phyloP scores from a whole-genome alignment of 352 stramenopile species.

The Sclerospora graminicola region DNA sequence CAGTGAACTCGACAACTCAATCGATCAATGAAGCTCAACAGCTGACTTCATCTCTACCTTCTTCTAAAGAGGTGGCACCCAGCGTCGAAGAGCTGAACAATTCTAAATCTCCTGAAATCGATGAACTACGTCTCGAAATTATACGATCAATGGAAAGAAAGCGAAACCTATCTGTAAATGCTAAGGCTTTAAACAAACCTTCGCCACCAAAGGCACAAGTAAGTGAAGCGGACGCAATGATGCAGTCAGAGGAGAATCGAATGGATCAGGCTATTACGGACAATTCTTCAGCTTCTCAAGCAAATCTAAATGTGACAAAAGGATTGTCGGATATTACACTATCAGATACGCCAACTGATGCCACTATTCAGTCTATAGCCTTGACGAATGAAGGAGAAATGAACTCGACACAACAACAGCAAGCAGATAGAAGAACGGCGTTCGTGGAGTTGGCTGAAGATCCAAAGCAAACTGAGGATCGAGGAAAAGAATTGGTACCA shows the following conservation, averaged over 20 bases:
- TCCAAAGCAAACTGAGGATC: slow-evolving; percentile 1
- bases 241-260: neutral
- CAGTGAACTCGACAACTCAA: neutral
- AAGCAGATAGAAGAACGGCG: slow-evolving; percentile 2
- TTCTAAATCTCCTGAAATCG: slow-evolving; percentile 18
- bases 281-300: neutral
- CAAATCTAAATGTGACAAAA: neutral
- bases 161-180: slow-evolving; percentile 11
- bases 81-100: slow-evolving; percentile 3
- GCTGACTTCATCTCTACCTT: slow-evolving; percentile 1
- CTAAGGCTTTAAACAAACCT: slow-evolving; percentile 1
- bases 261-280: neutral
- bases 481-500: neutral
- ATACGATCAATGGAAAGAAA: slow-evolving; percentile 37
- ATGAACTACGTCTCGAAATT: slow-evolving; percentile 35
- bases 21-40: neutral
- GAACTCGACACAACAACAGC: slow-evolving; percentile 2
- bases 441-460: neutral
- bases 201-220: neutral
- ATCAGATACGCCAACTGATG: neutral
- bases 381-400: slow-evolving; percentile 4
- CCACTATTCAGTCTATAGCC: neutral
- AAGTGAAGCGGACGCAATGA: neutral
- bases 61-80: neutral
- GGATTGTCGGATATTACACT: neutral